Base-by-base conservation (phyloP, 306 rosid species). In the Calophaca sinica region DNA sequence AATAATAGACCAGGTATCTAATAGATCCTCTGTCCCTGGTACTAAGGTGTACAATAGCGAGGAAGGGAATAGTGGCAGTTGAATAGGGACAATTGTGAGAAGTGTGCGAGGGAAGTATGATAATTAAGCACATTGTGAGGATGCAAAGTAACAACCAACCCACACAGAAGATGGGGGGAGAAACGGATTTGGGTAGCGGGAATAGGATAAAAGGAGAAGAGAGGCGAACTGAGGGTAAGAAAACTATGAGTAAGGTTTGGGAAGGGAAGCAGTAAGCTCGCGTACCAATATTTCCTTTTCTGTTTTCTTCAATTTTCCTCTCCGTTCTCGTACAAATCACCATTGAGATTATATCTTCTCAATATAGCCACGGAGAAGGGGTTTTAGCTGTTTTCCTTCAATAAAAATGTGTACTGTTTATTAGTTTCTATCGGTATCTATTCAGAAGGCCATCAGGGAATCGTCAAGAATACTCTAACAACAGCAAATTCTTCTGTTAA, bases 261-360 rank as follows among this genome's bases (percentile, higher is more conserved):
- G 14, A 29, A 72, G 67, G 67, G 54, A 57, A 31, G 31, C 62
- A 62, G 31, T 59, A 62, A 64, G 36, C 73, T 61, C 49, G 33
- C 66, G 42, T 55, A 41, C n/a, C 59, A 32, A 55, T 60, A 32
- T 44, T 54, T 76, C 65, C 57, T 44, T 66, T 65, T 44, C 74
- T 44, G 57, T 53, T 41, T 29, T 62, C 55, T 51, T 39, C 45
- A 63, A n/a, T 39, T 15, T 28, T 64, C 20, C 7, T 46, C 8
- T 76, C 6, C 42, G 49, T 3, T 76, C 55, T 64, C 3, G 31
- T 41, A 28, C 46, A 73, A 49, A 49, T 61, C 48, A 13, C 48
- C 13, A 49, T 59, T 44, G 70, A 46, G 49, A 73, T 32, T 9
- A 26, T 15, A 46, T 9, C 44, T 38, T 42, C 48, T 42, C 29